These are phyloP conservation scores for Hypoxylon sp. DNA, from an alignment of 2,329 filamentous ascomycete genomes.

Conservation along the genomic window DNA sequence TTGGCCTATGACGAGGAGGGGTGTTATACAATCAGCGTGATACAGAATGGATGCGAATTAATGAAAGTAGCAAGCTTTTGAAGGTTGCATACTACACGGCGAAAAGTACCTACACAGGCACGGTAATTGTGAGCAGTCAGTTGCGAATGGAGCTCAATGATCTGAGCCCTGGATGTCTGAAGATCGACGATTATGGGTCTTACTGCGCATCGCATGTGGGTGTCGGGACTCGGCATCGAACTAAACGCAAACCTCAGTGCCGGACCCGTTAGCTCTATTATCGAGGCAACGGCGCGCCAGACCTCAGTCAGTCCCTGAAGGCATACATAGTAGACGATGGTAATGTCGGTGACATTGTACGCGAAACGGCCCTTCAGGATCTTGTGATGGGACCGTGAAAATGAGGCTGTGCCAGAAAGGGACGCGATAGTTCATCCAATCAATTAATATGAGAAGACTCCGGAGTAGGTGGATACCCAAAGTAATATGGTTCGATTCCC, in stretches of 20 bases:
- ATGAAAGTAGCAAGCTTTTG: constrained; percentile 15
- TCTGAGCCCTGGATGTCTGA: constrained; percentile 41
- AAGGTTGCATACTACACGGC: constrained; percentile 18
- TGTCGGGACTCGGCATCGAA: constrained; percentile 41
- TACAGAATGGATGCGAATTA: constrained; percentile 17
- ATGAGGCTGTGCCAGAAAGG: constrained; percentile 36
- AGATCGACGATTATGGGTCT: constrained; percentile 40
- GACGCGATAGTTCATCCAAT: constrained; percentile 38
- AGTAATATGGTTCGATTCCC: constrained; percentile 43
- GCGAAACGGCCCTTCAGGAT: constrained; percentile 24
- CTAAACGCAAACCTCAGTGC: constrained; percentile 36
- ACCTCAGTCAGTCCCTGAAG: constrained; percentile 6
- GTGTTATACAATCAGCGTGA: constrained; percentile 8
- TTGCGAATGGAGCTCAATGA: constrained; percentile 28
- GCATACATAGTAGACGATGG: background rate
- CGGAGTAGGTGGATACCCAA: constrained; percentile 36
- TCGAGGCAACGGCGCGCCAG: constrained; percentile 19
- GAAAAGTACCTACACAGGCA: constrained; percentile 8
- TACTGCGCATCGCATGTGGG: constrained; percentile 24
- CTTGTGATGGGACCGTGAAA: constrained; percentile 26
- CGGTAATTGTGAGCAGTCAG: constrained; percentile 1
- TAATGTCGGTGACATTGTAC: constrained; percentile 7
- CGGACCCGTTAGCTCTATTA: constrained; percentile 35
- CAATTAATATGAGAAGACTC: constrained; percentile 35
- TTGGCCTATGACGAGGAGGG: constrained; percentile 20